Evolutionary conservation across 2,329 filamentous ascomycete species (phyloP).

Genomic region (Neurospora crassa): DNA sequence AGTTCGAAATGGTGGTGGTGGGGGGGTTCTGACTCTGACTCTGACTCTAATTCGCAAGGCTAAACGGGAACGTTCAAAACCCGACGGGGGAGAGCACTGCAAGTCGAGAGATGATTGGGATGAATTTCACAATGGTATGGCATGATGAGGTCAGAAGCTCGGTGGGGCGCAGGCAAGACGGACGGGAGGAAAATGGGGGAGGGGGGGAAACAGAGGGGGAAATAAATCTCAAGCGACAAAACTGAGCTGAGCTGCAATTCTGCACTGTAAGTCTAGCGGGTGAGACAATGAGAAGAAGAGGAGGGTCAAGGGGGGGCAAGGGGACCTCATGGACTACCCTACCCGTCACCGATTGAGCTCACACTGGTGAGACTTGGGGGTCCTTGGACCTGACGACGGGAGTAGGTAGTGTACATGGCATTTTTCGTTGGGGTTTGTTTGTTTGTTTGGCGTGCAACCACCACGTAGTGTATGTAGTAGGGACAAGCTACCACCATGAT

Average conservation of each 20-base stretch:
- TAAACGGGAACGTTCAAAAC: background rate
- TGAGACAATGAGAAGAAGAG: background rate
- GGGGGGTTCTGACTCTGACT: background rate
- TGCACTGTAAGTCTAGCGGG: background rate
- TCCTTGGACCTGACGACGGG: no score
- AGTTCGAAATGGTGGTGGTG: background rate
- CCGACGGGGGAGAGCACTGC: background rate
- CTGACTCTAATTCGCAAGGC: background rate
- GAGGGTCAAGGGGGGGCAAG: background rate
- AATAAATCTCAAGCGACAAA: background rate
- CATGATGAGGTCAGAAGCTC: background rate
- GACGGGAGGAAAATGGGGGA: background rate
- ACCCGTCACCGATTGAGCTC: background rate
- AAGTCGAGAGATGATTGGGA: background rate
- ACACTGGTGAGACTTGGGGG: no score
- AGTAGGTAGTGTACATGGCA: no score
- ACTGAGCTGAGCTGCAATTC: background rate
- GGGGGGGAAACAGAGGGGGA: background rate
- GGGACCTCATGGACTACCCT: background rate
- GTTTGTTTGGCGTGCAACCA: background rate
- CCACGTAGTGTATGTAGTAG: background rate
- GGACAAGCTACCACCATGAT: background rate
- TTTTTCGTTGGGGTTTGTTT: no score
- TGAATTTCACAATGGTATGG: background rate
- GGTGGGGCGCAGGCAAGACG: background rate